Base-by-base conservation (phyloP, 805 yeast species). In the Sporopachydermia quercuum region DNA sequence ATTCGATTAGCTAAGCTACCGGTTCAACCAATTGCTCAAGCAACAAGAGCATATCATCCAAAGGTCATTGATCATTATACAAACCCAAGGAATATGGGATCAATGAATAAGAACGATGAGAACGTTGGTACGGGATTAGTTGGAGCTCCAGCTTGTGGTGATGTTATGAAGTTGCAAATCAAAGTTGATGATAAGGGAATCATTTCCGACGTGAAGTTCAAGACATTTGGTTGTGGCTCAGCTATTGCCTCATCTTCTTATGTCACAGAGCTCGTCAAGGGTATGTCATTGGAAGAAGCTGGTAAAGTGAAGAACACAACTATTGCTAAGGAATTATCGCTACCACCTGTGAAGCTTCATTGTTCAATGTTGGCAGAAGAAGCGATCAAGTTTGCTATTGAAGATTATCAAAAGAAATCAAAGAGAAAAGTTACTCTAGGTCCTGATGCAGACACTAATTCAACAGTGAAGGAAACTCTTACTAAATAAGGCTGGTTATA, bases 121-220 rank as follows among this genome's bases (percentile, higher is more conserved):
- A 73, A 76, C 49, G 96, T 91, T 8, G 98, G 98, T 36, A 91
- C 97, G 1, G 98, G 98, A 1, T 70, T 91, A 36, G 98, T 91
- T 13, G 98, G 98, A 42, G 97, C 98, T 0, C 97, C 98, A 41
- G 98, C 98, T 0, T 91, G 98, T 65, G 98, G 98, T 41, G 98
- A 91, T 65, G 98, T 91, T 36, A 91, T 91, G 96, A 80, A 94
- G 63, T 70, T 91, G 47, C 97, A 91, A 60, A 91, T 91, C 54
- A 76, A 87, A 57, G 98, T 91, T 5, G 96, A 87, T 52, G 77
- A 71, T 42, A 76, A 94, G 16, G 98, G 98, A 1, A 69, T 83
- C 40, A 91, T 91, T 50, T 76, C 83, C 58, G 95, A 91, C 58
- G 98, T 89, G 46, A 89, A 86, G 61, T 91, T 91, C 65, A 91